Evolutionary conservation across 352 stramenopile genomes (phyloP).

Genomic region (Phytophthora niederhauseri): DNA sequence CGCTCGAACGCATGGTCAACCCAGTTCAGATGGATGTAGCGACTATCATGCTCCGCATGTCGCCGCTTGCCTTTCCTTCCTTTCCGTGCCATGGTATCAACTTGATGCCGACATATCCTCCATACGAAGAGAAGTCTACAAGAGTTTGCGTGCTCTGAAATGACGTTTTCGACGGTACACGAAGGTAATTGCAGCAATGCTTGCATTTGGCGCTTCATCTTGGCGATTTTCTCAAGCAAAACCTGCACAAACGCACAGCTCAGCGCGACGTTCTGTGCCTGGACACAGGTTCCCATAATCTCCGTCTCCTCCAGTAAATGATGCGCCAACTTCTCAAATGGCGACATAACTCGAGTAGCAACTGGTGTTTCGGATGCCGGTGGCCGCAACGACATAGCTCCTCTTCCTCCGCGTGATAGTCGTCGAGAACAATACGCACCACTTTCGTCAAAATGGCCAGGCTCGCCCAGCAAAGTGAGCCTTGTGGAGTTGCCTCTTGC

Average conservation of each 20-base stretch:
- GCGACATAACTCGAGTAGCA: conserved; percentile 38
- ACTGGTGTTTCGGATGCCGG: background rate
- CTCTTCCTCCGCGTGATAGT: conserved; percentile 6
- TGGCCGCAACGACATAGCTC: background rate
- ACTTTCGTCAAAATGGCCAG: conserved; percentile 31
- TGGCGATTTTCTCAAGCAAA: conserved; percentile 61
- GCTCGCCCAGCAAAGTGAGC: background rate
- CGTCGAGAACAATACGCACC: conserved; percentile 15
- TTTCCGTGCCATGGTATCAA: conserved; percentile 54
- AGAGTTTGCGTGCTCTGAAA: conserved; percentile 63
- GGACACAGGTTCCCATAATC: conserved; percentile 62
- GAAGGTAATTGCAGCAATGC: conserved; percentile 36
- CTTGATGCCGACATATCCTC: conserved; percentile 63
- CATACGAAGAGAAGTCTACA: conserved; percentile 67
- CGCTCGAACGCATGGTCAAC: conserved; percentile 65
- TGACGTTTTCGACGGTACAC: conserved; percentile 45
- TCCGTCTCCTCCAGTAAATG: conserved; percentile 80
- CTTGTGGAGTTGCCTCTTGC: conserved; percentile 8
- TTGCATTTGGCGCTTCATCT: conserved; percentile 44
- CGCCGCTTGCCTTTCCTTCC: conserved; percentile 25
- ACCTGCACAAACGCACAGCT: conserved; percentile 71
- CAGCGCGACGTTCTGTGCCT: conserved; percentile 66
- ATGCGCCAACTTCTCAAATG: conserved; percentile 71
- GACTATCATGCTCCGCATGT: conserved; percentile 26
- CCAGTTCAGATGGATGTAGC: conserved; percentile 62